Base-by-base conservation (phyloP, 2,329 filamentous ascomycete species). In the Rhynchosporium agropyri region DNA sequence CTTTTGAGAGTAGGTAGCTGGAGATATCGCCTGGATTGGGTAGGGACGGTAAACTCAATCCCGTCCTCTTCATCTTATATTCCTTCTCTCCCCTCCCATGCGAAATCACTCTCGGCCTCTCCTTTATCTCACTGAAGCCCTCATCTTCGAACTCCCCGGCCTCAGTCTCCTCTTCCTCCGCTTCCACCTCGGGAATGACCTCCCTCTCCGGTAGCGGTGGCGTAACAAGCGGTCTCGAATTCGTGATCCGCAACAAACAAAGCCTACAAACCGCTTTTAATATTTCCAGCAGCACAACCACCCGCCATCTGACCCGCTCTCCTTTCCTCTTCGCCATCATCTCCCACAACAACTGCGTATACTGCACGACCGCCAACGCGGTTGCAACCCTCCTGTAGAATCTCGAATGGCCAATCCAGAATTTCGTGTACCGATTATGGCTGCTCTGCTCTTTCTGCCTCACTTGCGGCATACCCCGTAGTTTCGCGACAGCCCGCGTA, bases 21-120 rank as follows among this genome's bases (percentile, higher is more conserved):
- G 91, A 91, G 63, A 97, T 93, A 70, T 97, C 91, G 58, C 88
- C 84, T 0, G 89, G 84, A 62, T 89, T 88, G 0, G 95, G 95
- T 15, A 99, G 81, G 53, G 87, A 89, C 0, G 95, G 94, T 53
- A 99, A 83, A 31, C 87, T 90, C 70, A 96, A 83, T 42, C 92
- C 92, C 0, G 95, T 99, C 63, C 95, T 84, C n/a, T 94, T 94
- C 94, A 99, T 98, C 13, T 84, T 85, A 90, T 94, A 98, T 68
- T 87, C 87, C 67, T 80, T 82, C 56, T 65, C 71, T 63, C 69
- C 71, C 54, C 55, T 65, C 38, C 65, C 33, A 36, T 5, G 65
- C 15, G 66, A 64, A 43, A 65, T 54, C 46, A 63, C 61, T 40
- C 40, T 50, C 38, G 40, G 29, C n/a, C 31, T 38, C n/a, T 51